Base-by-base conservation (phyloP, 768 basidiomycete species). In the Tricholoma terreum region DNA sequence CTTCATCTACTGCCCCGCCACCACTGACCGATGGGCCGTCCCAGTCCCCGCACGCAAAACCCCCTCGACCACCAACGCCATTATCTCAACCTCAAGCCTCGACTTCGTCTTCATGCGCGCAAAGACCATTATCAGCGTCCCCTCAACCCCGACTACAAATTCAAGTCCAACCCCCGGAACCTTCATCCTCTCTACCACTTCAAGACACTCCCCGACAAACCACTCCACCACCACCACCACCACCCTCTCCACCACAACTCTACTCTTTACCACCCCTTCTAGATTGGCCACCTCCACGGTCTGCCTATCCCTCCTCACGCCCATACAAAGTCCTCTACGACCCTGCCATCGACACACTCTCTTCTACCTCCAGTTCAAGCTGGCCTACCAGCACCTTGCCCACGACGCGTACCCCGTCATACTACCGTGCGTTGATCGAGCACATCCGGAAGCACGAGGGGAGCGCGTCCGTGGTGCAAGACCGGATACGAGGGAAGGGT, bases 241-340 rank as follows among this genome's bases (percentile, higher is more conserved):
- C 63, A 19, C 50, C 51, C n/a, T 43, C 55, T 14, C 48, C 61
- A 40, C 74, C 67, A 49, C 69, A 62, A 60, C 65, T 65, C 0
- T 69, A 70, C 35, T 68, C 69, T 10, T 57, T 70, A 4, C 67
- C 68, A 1, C 71, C 73, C 0, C 67, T 71, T 3, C 85, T 81
- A 14, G 70, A 75, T 2, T 89, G 85, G 84, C 86, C 88, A 0
- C 84, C 87, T 1, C 75, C 79, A 9, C 75, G 71, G 2, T 74
- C 77, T 10, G 80, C 76, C 58, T 82, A 77, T 59, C 78, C 83
- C 0, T 58, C 70, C n/a, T 57, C 64, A 7, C 78, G 75, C 58
- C 66, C 80, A 21, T 87, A 80, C 71, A 86, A 82, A 63, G 75
- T 90, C 8, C 69, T 89, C 6, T 90, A 79, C 65, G 88, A 92